phyloP scores from a whole-genome alignment of 352 stramenopile species.

The Phytophthora cryptogea region DNA sequence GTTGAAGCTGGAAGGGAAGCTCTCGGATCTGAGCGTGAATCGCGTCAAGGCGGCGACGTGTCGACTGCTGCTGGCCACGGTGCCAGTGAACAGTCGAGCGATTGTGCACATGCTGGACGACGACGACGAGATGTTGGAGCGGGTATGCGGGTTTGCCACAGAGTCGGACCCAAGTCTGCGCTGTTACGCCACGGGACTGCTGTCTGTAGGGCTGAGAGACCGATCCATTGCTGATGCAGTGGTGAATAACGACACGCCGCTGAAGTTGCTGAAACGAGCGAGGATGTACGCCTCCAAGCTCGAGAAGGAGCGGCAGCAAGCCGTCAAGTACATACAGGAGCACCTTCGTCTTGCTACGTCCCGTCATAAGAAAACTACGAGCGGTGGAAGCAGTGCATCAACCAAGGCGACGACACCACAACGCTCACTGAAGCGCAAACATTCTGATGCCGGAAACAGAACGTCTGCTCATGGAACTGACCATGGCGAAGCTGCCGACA shows the following conservation, averaged over 20 bases:
- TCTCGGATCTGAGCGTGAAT: conserved; percentile 58
- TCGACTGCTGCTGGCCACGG: conserved; percentile 73
- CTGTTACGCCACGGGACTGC: conserved; percentile 77
- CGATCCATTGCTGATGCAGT: conserved; percentile 80
- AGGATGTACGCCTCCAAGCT: conserved; percentile 81
- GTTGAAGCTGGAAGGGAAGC: conserved; percentile 63
- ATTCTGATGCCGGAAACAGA: conserved; percentile 40
- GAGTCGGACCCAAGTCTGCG: conserved; percentile 59
- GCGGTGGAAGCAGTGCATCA: conserved; percentile 11
- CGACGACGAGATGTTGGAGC: conserved; percentile 81
- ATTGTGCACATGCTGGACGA: conserved; percentile 73
- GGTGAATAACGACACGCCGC: conserved; percentile 78
- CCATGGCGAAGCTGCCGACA: conserved; percentile 24
- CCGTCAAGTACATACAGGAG: conserved; percentile 82
- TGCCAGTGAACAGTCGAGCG: conserved; percentile 71
- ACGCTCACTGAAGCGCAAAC: conserved; percentile 49
- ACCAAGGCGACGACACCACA: conserved; percentile 29
- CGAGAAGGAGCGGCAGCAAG: conserved; percentile 65
- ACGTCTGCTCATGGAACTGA: conserved; percentile 21
- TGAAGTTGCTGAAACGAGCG: conserved; percentile 76
- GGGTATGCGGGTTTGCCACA: conserved; percentile 68
- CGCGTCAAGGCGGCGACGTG: conserved; percentile 74
- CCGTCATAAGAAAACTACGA: conserved; percentile 41
- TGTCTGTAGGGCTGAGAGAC: conserved; percentile 79
- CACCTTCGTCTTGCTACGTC: conserved; percentile 42